Base-by-base conservation (phyloP, 1,284 basidiomycete genomes). In the Vanrija humicola region DNA sequence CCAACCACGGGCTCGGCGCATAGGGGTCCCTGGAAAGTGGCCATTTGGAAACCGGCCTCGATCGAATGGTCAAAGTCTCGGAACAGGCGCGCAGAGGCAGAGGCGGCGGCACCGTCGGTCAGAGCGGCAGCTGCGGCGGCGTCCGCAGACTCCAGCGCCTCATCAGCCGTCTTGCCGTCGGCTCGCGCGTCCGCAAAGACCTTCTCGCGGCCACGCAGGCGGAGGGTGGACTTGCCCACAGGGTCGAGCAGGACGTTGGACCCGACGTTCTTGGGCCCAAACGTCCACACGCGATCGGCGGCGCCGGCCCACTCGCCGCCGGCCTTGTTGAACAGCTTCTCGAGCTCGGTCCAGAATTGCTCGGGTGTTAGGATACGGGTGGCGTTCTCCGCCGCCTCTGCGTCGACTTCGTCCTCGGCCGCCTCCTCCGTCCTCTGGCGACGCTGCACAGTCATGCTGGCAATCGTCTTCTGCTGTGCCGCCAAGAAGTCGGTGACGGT, bases 1-100 rank as follows among this genome's bases (percentile, higher is more conserved):
- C 95, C 96, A 59, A 95, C 87, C 16, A 98, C 85, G 1, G 96
- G 96, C 73, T 99, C 96, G 7, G 87, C 88, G 64, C 96, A 98
- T 23, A 98, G 75, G 7, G 96, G 96, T 0, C 96, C 96, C 74
- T 94, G 89, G 69, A 90, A 88, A 0, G 88, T 89, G 3, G 94
- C 93, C 44, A 98, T 82, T 77, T 97, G 94, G 78, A 98, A 99
- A 1, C 94, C 96, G 3, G 87, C 87, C 72, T 98, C 94, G 45
- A 98, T 81, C 59, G 87, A 82, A 56, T 85, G 83, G 65, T 92
- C 87, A 63, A 95, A 88, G 63, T 90, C 87, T 28, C 78, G 70
- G 39, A 79, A 58, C 29, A 77, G 61, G 18, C 71, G 59, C 55
- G 68, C 54, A 47, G 66, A 61, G 5, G 66, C 65, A 8, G 56